These are phyloP conservation scores for Periglandula ipomoeae DNA, from an alignment of 2,329 filamentous ascomycete genomes.

Conservation along the genomic window DNA sequence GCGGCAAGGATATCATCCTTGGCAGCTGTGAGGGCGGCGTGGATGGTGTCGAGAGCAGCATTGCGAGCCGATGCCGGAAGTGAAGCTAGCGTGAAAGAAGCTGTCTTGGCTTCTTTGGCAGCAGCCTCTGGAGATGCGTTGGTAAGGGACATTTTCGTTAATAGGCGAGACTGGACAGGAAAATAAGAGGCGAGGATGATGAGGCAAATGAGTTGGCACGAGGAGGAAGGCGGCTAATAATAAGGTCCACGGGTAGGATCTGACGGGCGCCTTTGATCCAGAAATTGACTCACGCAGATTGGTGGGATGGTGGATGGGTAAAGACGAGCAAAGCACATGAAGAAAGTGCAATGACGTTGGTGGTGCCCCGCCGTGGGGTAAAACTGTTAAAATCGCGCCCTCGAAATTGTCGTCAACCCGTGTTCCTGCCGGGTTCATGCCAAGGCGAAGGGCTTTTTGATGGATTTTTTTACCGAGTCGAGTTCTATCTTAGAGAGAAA, in stretches of 20 bases:
- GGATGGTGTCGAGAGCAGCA: slow-evolving; percentile 72
- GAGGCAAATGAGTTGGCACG: too few species aligned
- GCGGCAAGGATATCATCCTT: slow-evolving; percentile 74
- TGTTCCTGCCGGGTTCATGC: background rate
- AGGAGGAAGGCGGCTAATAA: too few species aligned
- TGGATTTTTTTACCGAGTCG: too few species aligned
- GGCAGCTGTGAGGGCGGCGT: slow-evolving; percentile 61
- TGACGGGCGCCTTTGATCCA: too few species aligned
- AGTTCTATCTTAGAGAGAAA: too few species aligned
- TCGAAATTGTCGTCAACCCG: background rate
- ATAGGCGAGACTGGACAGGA: too few species aligned
- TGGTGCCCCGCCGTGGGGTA: slow-evolving; percentile 5
- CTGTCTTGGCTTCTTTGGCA: slow-evolving; percentile 67
- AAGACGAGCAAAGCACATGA: background rate
- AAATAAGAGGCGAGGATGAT: too few species aligned
- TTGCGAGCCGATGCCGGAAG: slow-evolving; percentile 71
- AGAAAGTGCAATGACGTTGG: slow-evolving; percentile 4
- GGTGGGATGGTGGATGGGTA: background rate
- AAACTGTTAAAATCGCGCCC: slow-evolving; percentile 5
- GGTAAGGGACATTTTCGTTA: slow-evolving; percentile 68
- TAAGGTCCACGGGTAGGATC: too few species aligned
- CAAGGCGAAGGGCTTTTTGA: too few species aligned
- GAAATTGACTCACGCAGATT: too few species aligned
- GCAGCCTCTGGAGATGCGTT: slow-evolving; percentile 72
- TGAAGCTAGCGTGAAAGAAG: slow-evolving; percentile 75